Evolutionary conservation across 176 grass and related monocot species (phyloP).

Genomic region (Zoysia pacifica): DNA sequence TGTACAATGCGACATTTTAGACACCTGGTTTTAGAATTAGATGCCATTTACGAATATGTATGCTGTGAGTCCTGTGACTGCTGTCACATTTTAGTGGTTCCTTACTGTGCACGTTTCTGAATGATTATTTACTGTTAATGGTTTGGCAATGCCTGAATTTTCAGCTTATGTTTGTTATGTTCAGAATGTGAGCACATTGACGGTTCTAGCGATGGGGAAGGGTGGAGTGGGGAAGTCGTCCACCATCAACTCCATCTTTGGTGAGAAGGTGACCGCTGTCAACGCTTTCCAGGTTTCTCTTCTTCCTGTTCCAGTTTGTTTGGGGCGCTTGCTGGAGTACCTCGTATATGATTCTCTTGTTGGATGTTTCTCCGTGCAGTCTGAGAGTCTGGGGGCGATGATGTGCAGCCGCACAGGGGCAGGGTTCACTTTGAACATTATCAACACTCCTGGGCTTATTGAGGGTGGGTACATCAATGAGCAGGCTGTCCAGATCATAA

Average conservation of each 20-base stretch:
- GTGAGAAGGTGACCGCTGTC: slow-evolving; percentile 77
- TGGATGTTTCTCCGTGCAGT: slow-evolving; percentile 49
- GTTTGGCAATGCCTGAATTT: neutral
- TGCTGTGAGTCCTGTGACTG: neutral
- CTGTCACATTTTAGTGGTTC: too few species aligned
- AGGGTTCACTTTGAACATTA: slow-evolving; percentile 94
- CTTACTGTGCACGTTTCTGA: neutral
- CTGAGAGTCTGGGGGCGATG: slow-evolving; percentile 81
- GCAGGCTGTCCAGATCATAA: slow-evolving; percentile 92
- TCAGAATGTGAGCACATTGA: slow-evolving; percentile 87
- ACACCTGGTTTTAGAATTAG: neutral
- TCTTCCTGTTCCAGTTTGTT: neutral
- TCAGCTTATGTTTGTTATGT: slow-evolving; percentile 28
- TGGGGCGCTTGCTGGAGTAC: neutral
- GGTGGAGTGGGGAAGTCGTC: slow-evolving; percentile 96
- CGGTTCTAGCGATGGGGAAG: slow-evolving; percentile 95
- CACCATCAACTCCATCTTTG: slow-evolving; percentile 86
- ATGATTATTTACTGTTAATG: neutral
- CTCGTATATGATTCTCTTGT: neutral
- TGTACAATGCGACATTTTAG: neutral
- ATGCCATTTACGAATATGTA: slow-evolving; percentile 3
- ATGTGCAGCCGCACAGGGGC: slow-evolving; percentile 75
- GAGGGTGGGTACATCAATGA: slow-evolving; percentile 98
- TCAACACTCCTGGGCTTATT: slow-evolving; percentile 89
- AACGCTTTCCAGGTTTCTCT: slow-evolving; percentile 88